Base-by-base conservation (phyloP, 2,329 filamentous ascomycete species). In the Penicillium sp. region DNA sequence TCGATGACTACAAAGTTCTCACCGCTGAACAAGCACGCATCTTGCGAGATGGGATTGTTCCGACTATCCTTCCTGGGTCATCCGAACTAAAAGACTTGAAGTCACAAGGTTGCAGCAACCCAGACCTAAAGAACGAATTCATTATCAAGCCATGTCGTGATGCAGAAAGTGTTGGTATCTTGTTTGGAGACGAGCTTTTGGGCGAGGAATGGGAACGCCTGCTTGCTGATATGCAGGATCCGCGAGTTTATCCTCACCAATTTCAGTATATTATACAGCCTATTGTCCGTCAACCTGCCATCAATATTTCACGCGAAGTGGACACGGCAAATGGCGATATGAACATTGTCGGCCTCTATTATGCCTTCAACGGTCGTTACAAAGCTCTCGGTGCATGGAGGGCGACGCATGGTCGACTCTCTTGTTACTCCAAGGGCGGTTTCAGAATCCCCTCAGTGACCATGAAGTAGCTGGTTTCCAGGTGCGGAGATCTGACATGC, bases 41-140 rank as follows among this genome's bases (percentile, higher is more conserved):
- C 1, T 52, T 69, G 4, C 42, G 49, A 17, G 40, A 58, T 5
- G 62, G 64, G 3, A 63, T 70, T 13, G 49, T 50, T 1, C 46
- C 49, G 7, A 69, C 61, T 0, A 47, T 67, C 0, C 39, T 65
- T 13, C 64, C 68, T 0, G 67, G 67, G 2, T 68, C 67, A 7
- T 9, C 29, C 7, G 50, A 60, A n/a, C 33, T 68, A 12, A 34
- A 57, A n/a, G 17, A 48, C 0, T 51, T 67, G 9, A 52, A 62
- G 3, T 20, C 7, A 3, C 34, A 7, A 15, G 41, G 29, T 47
- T 42, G 5, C 24, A 34, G 3, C 26, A 46, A 18, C 6, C 37
- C 54, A 6, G 29, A 42, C 0, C 20, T 58, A 10, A 65, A 67
- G 29, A 47, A 65, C 15, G 48, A 55, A 1, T 69, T 60, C 32